Conservation (phyloP, 179 eudicot species). For the Nepenthes alata region DNA sequence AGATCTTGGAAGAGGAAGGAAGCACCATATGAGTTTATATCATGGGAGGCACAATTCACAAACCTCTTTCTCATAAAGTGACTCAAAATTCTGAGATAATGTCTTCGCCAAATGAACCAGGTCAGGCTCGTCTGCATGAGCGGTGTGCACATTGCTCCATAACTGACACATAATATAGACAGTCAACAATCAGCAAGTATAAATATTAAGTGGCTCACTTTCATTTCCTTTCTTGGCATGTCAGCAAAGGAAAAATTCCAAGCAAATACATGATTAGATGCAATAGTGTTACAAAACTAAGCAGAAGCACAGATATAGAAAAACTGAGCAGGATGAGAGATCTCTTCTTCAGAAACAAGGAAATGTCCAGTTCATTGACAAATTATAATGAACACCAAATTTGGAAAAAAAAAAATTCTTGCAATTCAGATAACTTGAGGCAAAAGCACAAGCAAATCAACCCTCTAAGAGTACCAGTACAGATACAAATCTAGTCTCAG, state of each 20-base stretch:
- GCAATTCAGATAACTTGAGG: too few species aligned
- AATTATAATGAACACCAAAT: too few species aligned
- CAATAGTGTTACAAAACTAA: too few species aligned
- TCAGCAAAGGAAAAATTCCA: background rate
- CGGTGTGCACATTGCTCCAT: slow-evolving; percentile 56
- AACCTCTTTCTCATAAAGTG: slow-evolving; percentile 73
- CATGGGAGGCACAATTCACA: slow-evolving; percentile 5
- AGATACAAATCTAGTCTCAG: too few species aligned
- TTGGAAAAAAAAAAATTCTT: too few species aligned
- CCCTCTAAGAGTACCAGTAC: too few species aligned
- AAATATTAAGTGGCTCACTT: background rate
- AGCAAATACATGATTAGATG: background rate
- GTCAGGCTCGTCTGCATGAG: slow-evolving; percentile 56
- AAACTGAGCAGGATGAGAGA: too few species aligned
- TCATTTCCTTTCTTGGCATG: background rate
- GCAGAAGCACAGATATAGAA: too few species aligned
- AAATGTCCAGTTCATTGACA: too few species aligned
- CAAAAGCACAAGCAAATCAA: too few species aligned
- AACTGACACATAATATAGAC: slow-evolving; percentile 36
- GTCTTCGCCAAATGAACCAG: slow-evolving; percentile 44
- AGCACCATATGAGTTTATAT: background rate
- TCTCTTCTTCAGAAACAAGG: too few species aligned
- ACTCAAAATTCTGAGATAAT: slow-evolving; percentile 50
- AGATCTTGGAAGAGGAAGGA: background rate
- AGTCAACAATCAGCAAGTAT: slow-evolving; percentile 8